Evolutionary conservation across 148 eudicot genomes (phyloP), one percentile per base, ranked within the genome.

Genomic region (Camellia lanceoleosa): DNA sequence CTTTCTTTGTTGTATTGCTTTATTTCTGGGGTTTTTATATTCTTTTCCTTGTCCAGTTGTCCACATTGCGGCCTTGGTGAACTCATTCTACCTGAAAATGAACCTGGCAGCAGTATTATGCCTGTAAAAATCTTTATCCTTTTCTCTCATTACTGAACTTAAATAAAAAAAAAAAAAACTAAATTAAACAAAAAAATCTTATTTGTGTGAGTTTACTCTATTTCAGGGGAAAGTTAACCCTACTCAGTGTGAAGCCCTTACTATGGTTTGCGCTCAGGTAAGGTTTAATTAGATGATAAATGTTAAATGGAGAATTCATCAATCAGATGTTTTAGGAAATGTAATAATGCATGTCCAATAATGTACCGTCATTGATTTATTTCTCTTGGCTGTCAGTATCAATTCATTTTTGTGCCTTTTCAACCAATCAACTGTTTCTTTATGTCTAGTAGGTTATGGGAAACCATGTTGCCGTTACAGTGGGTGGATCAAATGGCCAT

Each of bases 261-360:
- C 97, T n/a, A 96, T 96, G 98, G 99, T 93, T 80, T 95, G 99
- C 80, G 95, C 97, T 82, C 97, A 95, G 97, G 99, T 95, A 90
- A 82, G 46, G 55, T 80, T 79, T 47, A 20, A 10, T 56, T 75
- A 5, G 69, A 75, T 41, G 63, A 7, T 14, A 18, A 23, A 23
- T 23, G 42, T 55, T 2, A 67, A 38, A 15, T 55, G 47, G 49
- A 56, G 51, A 38, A 43, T 42, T 5, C 67, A 61, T 42, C 18
- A 41, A 6, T 60, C 16, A 10, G 54, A 42, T 19, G 14, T 51
- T 46, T 43, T 62, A 54, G 5, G 19, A 75, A 61, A 43, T 62
- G 68, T n/a, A 62, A 56, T n/a, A 16, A 44, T 75, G 78, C 44
- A 43, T 43, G 54, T 61, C 54, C 62, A 7, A 10, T 12, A 75